A percentile compares a stretch with the other conserved stretches of the same genome.
These are phyloP conservation scores for Castanea crenata DNA, from an alignment of 306 rosid genomes.

Conservation along the genomic window DNA sequence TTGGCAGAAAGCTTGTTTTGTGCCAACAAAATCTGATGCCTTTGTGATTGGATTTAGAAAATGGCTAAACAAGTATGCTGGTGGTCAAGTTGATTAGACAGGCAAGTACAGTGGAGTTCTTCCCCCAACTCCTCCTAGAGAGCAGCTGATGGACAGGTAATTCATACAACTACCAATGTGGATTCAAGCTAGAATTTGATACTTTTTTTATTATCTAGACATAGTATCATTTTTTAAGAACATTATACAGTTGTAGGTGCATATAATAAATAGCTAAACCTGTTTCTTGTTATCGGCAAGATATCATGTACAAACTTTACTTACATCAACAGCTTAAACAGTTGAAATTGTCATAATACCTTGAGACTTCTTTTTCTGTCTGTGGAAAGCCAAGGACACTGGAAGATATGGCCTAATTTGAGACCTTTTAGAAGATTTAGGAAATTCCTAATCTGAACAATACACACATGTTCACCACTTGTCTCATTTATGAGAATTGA, in stretches of 20 bases:
- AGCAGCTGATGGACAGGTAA: constrained; percentile 85
- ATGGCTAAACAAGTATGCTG: constrained; percentile 80
- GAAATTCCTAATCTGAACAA: not conserved
- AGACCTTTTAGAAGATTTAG: not conserved
- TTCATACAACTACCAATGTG: not conserved
- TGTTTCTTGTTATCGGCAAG: not conserved
- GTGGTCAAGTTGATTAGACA: constrained; percentile 82
- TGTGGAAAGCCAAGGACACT: not conserved
- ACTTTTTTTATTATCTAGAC: not conserved
- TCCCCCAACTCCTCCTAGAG: constrained; percentile 81
- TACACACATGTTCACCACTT: not conserved
- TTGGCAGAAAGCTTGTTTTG: constrained; percentile 86
- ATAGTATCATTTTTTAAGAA: not conserved
- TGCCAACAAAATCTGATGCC: constrained; percentile 83
- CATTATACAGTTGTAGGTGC: not conserved
- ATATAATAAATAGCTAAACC: not conserved
- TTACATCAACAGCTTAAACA: no score
- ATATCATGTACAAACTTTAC: no score
- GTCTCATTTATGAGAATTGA: not conserved
- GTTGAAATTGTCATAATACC: not conserved
- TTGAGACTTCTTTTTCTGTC: not conserved
- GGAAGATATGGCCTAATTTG: not conserved
- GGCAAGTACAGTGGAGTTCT: constrained; percentile 63
- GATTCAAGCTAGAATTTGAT: constrained; percentile 7
- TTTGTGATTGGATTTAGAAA: constrained; percentile 75